Base-by-base conservation (phyloP, 2,329 filamentous ascomycete species). In the Rhytidhysteron rufulum region DNA sequence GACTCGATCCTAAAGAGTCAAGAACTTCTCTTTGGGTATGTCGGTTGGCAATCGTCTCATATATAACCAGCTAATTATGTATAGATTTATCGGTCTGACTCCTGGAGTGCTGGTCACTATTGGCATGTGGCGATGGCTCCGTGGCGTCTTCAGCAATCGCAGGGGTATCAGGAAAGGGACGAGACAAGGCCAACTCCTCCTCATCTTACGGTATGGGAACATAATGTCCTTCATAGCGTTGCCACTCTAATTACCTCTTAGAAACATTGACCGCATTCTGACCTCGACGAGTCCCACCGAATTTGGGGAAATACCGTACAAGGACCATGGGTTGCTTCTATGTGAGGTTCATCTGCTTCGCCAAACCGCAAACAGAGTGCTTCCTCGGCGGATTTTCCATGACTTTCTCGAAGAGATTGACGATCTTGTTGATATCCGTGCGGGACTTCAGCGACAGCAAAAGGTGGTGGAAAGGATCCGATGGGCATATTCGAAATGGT, bases 1-100 rank as follows among this genome's bases (percentile, higher is more conserved):
- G 91, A 98, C 71, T 82, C 88, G 24, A 77, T 98, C 22, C 76
- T 98, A 42, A 95, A 93, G 70, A 96, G 90, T 57, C 93, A 98
- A 61, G 91, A 98, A 62, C 77, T 98, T 34, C 87, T 98, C 18
- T 98, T 98, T 68, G 93, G 77, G 67, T 74, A 61, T 39, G 62
- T 53, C 13, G 25, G 17, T 11, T 6, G 11, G 11, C 7, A 9
- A 16, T 11, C 18, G 33, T 40, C 16, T 24, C 15, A 25, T 16
- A n/a, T 10, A 22, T 32, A 6, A n/a, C n/a, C n/a, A 24, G 31
- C 51, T 55, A 34, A 47, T 25, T 42, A n/a, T 11, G 1, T n/a
- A 21, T 36, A 75, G 88, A n/a, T 95, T 98, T 58, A 84, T 98
- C 27, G 90, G 90, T 5, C 73, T 98, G 19, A 97, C 93, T 0